phyloP scores from a whole-genome alignment of 495 filamentous ascomycete species.

The Penicillium fimorum region DNA sequence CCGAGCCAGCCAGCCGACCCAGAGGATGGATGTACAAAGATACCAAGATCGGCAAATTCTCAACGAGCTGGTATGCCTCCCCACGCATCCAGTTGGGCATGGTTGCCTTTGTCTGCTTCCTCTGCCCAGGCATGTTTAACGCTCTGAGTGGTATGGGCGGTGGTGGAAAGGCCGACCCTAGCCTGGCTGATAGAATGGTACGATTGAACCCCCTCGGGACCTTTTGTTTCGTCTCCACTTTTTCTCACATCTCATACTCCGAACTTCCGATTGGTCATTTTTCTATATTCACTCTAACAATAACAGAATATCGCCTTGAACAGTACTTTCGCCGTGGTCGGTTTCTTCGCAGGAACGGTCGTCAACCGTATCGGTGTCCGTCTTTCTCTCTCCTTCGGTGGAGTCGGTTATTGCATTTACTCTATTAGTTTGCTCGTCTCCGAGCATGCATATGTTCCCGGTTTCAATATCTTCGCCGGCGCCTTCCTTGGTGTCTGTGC shows the following conservation, averaged over 20 bases:
- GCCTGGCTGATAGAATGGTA: constrained; percentile 42
- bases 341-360: constrained; percentile 54
- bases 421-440: constrained; percentile 52
- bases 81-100: constrained; percentile 55
- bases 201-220: constrained; percentile 20
- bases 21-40: constrained; percentile 53
- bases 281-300: neutral
- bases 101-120: constrained; percentile 68
- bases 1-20: constrained; percentile 19
- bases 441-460: constrained; percentile 66
- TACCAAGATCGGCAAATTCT: constrained; percentile 44
- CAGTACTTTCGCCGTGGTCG: constrained; percentile 52
- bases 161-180: constrained; percentile 45
- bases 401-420: constrained; percentile 48
- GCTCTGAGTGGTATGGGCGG: constrained; percentile 56
- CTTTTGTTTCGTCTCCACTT: neutral
- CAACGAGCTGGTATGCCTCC: constrained; percentile 68
- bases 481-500: constrained; percentile 49
- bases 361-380: constrained; percentile 48
- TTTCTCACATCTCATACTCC: neutral
- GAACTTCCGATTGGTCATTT: neutral
- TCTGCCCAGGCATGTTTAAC: constrained; percentile 84
- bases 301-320: constrained; percentile 59
- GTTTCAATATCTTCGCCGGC: constrained; percentile 70
- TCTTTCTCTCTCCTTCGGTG: constrained; percentile 42